Evolutionary conservation across 1,284 basidiomycete species (phyloP), one percentile per base, ranked within the genome.

Genomic region (Caloboletus firmus): DNA sequence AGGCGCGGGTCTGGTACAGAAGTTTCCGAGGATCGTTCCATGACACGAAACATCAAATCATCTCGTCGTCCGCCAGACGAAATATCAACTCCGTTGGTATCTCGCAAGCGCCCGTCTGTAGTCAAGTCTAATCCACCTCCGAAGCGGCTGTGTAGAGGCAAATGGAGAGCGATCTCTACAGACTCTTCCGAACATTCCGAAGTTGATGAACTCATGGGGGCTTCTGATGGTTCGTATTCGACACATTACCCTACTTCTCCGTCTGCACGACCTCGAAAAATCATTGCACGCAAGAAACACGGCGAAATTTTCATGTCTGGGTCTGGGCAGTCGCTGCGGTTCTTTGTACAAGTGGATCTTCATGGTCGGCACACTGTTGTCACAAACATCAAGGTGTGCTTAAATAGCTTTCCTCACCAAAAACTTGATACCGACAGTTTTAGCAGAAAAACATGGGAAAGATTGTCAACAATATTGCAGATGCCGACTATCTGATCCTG

Each of bases 381-480:
- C n/a, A 71, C 66, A 49, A 70, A 73, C 9, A 81, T 87, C 60
- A 85, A 81, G 76, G 85, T 84, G 54, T 46, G 70, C 61, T 34
- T 18, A n/a, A n/a, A 24, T 34, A 15, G 11, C 32, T 12, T 32
- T 43, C 52, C 22, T 44, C 9, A 10, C 7, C 13, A 12, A n/a
- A 26, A 37, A 34, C 10, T 43, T 32, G 18, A 52, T 46, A 15
- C 24, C 11, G n/a, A 66, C 36, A 6, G 6, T 22, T 52, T 43
- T 20, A 12, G 31, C 62, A 89, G 87, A 83, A 77, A 77, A 75
- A 84, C 55, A 84, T 83, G 8, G 87, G 87, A 13, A 74, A 65
- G 56, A 80, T 87, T 40, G 75, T 75, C 8, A 72, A 74, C 17
- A 75, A 78, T 39, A 75, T 79, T n/a, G 62, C 69, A 6, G 70